Evolutionary conservation across 202 grass and related monocot species (phyloP).

Genomic region (Eragrostis tef): DNA sequence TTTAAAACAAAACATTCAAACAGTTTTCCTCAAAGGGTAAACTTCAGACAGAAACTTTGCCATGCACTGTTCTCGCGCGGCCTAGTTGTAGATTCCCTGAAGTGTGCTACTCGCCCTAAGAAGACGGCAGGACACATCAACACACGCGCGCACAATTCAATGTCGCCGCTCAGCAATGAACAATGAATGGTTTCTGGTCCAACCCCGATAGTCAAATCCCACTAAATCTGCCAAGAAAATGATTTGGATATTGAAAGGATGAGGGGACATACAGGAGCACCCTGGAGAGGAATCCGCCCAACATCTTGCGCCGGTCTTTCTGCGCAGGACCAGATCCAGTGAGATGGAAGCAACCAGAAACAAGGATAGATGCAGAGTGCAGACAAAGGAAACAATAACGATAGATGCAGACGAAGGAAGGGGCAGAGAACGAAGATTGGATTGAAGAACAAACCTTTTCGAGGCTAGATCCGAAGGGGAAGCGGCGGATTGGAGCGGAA

Average conservation of each 20-base stretch:
- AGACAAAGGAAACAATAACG: background rate
- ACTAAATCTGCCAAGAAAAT: background rate
- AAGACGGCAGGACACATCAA: slow-evolving; percentile 21
- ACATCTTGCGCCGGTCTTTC: slow-evolving; percentile 50
- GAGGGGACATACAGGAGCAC: slow-evolving; percentile 55
- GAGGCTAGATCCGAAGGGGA: background rate
- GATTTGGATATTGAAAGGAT: slow-evolving; percentile 30
- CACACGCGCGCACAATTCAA: background rate
- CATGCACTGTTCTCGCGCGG: background rate
- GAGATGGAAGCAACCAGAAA: background rate
- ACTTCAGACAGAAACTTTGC: background rate
- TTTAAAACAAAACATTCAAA: background rate
- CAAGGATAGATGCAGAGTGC: background rate
- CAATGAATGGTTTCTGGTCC: background rate
- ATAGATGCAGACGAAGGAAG: background rate
- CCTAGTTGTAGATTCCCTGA: background rate
- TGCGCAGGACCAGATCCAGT: slow-evolving; percentile 53
- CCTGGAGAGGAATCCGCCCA: slow-evolving; percentile 69
- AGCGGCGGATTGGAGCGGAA: background rate
- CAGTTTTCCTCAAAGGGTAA: background rate
- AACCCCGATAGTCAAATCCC: background rate
- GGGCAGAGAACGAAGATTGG: background rate
- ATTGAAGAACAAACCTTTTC: background rate
- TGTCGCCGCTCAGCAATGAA: background rate
- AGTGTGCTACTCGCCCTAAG: slow-evolving; percentile 22